phyloP scores from a whole-genome alignment of 306 rosid species.

The Inga laurina region DNA sequence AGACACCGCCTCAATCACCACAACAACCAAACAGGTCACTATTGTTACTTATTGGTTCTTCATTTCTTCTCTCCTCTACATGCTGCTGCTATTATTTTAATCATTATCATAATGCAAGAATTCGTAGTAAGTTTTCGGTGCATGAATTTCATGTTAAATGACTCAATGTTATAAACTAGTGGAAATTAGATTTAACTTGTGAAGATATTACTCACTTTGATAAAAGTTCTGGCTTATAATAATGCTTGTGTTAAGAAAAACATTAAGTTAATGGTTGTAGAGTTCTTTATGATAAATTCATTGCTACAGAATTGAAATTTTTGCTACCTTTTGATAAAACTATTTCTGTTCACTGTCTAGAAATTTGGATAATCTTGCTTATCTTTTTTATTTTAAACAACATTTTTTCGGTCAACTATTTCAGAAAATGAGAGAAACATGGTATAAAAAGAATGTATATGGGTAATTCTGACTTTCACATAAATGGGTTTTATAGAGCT shows the following conservation, averaged over 20 bases:
- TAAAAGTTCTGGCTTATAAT: conserved; percentile 18
- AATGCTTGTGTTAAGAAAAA: not conserved
- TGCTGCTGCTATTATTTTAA: not conserved
- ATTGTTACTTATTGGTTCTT: conserved; percentile 1
- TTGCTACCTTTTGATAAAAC: not conserved
- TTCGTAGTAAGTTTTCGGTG: not conserved
- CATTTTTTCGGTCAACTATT: not conserved
- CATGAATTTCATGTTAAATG: conserved; percentile 16
- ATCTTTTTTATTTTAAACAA: not conserved
- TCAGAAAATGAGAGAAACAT: not conserved
- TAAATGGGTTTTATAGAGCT: not conserved
- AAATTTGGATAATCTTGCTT: not conserved
- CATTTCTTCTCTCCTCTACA: not conserved
- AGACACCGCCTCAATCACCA: conserved; percentile 88
- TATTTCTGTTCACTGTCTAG: not conserved
- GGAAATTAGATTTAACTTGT: conserved; percentile 11
- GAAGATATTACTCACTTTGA: not conserved
- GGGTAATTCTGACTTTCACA: not conserved
- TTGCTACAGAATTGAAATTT: not conserved
- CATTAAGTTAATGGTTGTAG: not conserved
- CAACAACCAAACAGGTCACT: conserved; percentile 60
- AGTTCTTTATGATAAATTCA: not conserved
- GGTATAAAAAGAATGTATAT: not conserved
- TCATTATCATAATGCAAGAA: not conserved
- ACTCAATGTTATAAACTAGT: not conserved